Evolutionary conservation across 768 basidiomycete genomes (phyloP).

Genomic region (Chalciporus piperatus): DNA sequence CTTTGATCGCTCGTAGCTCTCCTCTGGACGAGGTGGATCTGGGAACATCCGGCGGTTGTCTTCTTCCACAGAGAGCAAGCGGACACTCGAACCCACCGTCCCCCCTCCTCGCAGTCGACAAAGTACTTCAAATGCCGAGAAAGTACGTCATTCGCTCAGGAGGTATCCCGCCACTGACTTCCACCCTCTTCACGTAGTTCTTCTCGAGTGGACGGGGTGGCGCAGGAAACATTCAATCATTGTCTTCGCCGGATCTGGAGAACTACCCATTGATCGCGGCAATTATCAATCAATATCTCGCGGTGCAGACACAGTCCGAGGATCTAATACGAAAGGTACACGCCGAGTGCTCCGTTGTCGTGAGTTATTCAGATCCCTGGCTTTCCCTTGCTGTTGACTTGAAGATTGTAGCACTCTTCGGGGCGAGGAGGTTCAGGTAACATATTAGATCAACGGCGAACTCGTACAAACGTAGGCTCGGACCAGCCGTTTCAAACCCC

Average conservation of each 20-base stretch:
- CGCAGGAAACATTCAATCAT: conserved; percentile 21
- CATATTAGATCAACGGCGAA: conserved; percentile 16
- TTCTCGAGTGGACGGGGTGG: conserved; percentile 26
- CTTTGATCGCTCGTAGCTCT: conserved; percentile 11
- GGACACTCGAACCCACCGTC: background rate
- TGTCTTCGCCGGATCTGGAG: conserved; percentile 3
- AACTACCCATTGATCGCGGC: conserved; percentile 23
- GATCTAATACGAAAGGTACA: conserved; percentile 10
- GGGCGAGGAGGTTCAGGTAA: conserved; percentile 29
- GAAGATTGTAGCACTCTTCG: conserved; percentile 18
- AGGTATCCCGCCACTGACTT: background rate
- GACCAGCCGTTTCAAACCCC: no score
- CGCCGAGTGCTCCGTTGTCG: conserved; percentile 16
- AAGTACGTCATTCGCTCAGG: background rate
- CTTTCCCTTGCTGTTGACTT: background rate
- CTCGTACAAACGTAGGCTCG: background rate
- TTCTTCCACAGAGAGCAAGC: background rate
- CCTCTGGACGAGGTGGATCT: conserved; percentile 24
- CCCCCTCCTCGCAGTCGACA: background rate
- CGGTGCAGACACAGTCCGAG: conserved; percentile 15
- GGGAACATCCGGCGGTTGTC: conserved; percentile 15
- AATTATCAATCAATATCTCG: conserved; percentile 20
- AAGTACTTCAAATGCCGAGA: background rate
- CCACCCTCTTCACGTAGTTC: conserved; percentile 2
- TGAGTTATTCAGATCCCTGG: conserved; percentile 3